Percentiles rank a stretch among this genome's conserved stretches.
phyloP scores from a whole-genome alignment of 2,329 filamentous ascomycete genomes.

The Diaporthe sp. region DNA sequence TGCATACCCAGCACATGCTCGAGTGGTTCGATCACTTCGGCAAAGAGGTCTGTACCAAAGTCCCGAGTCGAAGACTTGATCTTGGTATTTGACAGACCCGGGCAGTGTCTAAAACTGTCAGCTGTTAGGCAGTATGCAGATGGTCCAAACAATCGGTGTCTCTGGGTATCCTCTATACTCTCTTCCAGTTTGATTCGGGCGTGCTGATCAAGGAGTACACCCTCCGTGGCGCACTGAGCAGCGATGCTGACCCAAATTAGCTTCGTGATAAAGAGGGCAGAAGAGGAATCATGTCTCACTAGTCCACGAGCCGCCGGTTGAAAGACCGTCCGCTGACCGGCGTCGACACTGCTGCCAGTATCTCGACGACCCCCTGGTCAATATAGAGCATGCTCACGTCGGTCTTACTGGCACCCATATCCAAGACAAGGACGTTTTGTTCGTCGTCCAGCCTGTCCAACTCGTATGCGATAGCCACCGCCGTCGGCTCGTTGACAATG shows the following conservation, averaged over 20 bases:
- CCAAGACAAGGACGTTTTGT: neutral
- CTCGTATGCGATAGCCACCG: neutral
- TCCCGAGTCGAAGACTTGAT: neutral
- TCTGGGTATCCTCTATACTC: neutral
- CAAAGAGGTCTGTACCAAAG: neutral
- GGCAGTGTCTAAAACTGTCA: neutral
- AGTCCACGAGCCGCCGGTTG: neutral
- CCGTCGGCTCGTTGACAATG: neutral
- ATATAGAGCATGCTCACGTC: neutral
- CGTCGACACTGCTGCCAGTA: neutral
- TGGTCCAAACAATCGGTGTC: neutral
- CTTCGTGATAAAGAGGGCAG: neutral
- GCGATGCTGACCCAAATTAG: neutral
- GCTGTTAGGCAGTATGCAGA: neutral
- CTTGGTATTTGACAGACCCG: neutral
- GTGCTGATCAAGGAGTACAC: neutral
- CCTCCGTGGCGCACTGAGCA: neutral
- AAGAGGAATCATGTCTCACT: neutral
- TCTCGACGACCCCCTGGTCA: conserved; percentile 12
- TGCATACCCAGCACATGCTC: neutral
- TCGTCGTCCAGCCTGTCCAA: neutral
- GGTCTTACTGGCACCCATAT: neutral
- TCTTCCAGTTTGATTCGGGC: neutral
- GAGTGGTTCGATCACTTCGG: neutral
- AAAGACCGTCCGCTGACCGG: neutral